Conservation (phyloP, 177 flowering plant genomes). For the Vitis hybrid region DNA sequence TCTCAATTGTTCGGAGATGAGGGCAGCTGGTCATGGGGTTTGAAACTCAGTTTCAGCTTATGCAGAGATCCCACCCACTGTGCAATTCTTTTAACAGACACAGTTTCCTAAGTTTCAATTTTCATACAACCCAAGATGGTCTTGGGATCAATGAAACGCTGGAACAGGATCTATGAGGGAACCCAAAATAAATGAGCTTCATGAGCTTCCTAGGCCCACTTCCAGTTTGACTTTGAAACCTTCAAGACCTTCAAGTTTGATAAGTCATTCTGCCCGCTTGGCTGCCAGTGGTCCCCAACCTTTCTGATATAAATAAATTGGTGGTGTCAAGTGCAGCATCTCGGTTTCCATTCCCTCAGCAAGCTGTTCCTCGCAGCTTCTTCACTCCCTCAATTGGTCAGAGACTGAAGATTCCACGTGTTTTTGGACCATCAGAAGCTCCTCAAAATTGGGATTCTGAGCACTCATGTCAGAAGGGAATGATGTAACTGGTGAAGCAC, state of each 20-base stretch:
- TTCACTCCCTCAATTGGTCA: slow-evolving; percentile 48
- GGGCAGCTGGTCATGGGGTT: no score
- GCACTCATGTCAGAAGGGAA: no score
- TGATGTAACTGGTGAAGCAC: no score
- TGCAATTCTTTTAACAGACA: no score
- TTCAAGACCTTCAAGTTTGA: slow-evolving; percentile 31
- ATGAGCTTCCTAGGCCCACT: slow-evolving; percentile 95
- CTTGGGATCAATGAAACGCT: no score
- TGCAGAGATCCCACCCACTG: no score
- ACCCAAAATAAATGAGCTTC: slow-evolving; percentile 89
- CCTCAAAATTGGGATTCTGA: no score
- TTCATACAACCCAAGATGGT: no score
- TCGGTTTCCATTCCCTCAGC: slow-evolving; percentile 71
- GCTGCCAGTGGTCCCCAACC: slow-evolving; percentile 37
- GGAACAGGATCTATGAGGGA: no score
- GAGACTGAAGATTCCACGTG: slow-evolving; percentile 18
- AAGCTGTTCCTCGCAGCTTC: slow-evolving; percentile 39
- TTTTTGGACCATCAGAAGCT: slow-evolving; percentile 13
- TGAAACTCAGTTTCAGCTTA: no score
- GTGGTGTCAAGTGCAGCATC: slow-evolving; percentile 63
- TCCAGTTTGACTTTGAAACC: slow-evolving; percentile 19
- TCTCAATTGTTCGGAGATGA: no score
- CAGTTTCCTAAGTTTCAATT: no score
- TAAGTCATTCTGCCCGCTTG: slow-evolving; percentile 74
- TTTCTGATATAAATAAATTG: slow-evolving; percentile 29